phyloP scores from a whole-genome alignment of 1,284 basidiomycete species.

The Fomes fomentarius region DNA sequence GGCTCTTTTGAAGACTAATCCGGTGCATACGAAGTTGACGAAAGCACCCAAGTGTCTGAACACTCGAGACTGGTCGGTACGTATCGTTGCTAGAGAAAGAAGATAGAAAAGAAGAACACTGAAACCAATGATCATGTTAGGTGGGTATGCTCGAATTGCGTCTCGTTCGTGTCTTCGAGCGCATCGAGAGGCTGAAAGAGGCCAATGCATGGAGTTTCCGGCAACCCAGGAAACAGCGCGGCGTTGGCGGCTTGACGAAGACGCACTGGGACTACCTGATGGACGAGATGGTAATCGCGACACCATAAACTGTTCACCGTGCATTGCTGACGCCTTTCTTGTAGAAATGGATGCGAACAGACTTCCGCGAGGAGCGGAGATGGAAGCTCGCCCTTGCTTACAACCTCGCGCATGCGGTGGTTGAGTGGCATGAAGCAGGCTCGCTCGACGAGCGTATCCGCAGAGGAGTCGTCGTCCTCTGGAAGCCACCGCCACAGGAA shows the following conservation, averaged over 20 bases:
- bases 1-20: slow-evolving; percentile 71
- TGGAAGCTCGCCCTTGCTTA: slow-evolving; percentile 93
- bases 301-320: background rate
- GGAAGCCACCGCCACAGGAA: slow-evolving; percentile 51
- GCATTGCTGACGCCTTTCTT: slow-evolving; percentile 7
- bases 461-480: slow-evolving; percentile 72
- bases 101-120: background rate
- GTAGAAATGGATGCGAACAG: slow-evolving; percentile 95
- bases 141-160: slow-evolving; percentile 78
- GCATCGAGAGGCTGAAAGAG: slow-evolving; percentile 85
- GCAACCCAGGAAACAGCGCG: slow-evolving; percentile 94
- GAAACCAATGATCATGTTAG: slow-evolving; percentile 40
- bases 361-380: slow-evolving; percentile 91
- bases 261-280: slow-evolving; percentile 96
- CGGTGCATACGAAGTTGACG: slow-evolving; percentile 67
- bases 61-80: slow-evolving; percentile 79
- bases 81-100: slow-evolving; percentile 28
- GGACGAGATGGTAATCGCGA: slow-evolving; percentile 86
- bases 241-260: slow-evolving; percentile 76
- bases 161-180: slow-evolving; percentile 80
- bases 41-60: slow-evolving; percentile 75
- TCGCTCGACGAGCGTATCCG: slow-evolving; percentile 65
- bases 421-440: slow-evolving; percentile 85
- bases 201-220: slow-evolving; percentile 89
- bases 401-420: slow-evolving; percentile 82